phyloP scores from a whole-genome alignment of 352 stramenopile species.

The Aphanomyces invadans region DNA sequence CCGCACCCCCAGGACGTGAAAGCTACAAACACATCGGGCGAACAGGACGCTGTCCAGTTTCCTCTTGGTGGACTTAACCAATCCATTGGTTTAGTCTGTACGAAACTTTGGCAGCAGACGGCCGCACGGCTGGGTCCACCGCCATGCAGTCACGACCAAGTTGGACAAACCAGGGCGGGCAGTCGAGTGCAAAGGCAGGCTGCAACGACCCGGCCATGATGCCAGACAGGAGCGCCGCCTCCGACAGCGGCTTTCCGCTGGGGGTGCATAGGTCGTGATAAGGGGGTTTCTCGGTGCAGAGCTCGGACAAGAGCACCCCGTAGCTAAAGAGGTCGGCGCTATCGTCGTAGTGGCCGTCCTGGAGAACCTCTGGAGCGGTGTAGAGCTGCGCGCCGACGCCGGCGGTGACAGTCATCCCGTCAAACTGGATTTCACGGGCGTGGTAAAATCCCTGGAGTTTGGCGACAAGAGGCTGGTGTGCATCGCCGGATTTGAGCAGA shows the following conservation, averaged over 20 bases:
- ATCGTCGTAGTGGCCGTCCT: conserved; percentile 2
- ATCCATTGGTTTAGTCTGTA: not conserved
- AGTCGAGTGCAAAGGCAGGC: not conserved
- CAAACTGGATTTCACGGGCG: not conserved
- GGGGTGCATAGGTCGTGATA: not conserved
- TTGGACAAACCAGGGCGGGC: not conserved
- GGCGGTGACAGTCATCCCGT: conserved; percentile 5
- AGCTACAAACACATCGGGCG: no score
- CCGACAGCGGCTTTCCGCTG: not conserved
- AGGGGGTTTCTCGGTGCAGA: not conserved
- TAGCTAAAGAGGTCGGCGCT: not conserved
- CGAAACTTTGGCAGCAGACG: not conserved
- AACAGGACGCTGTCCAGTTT: no score
- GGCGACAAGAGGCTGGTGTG: not conserved
- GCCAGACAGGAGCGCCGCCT: not conserved
- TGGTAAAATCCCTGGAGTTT: conserved; percentile 6
- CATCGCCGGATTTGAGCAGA: no score
- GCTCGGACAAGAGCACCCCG: conserved; percentile 1
- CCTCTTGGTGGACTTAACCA: no score
- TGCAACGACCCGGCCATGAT: not conserved
- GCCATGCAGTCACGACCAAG: not conserved
- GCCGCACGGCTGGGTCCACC: not conserved
- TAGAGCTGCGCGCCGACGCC: conserved; percentile 12
- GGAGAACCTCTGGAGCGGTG: conserved; percentile 14
- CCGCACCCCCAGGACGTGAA: no score